Conservation (phyloP, 306 rosid species). For the Cucurbita moschata region DNA sequence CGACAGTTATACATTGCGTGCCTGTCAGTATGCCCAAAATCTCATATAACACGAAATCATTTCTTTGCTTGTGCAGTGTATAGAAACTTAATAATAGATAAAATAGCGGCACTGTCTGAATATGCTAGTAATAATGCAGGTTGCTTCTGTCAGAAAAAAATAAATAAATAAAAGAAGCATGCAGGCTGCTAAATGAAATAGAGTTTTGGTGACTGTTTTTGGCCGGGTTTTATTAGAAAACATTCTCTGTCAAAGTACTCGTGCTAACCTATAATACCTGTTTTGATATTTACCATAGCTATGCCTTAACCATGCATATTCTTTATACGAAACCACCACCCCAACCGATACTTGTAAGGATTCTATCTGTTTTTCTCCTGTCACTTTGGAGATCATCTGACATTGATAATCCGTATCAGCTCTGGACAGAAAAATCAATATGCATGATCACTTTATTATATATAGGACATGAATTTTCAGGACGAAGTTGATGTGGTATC, state of each 20-base stretch:
- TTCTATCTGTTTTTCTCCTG: background rate
- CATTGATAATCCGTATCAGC: background rate
- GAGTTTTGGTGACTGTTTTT: background rate
- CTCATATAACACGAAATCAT: background rate
- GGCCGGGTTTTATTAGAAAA: background rate
- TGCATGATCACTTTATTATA: background rate
- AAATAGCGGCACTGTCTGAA: background rate
- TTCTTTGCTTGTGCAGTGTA: background rate
- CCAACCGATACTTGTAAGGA: background rate
- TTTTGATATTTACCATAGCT: background rate
- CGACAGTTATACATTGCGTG: background rate
- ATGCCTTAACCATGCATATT: background rate
- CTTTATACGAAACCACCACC: background rate
- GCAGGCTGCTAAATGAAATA: background rate
- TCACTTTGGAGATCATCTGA: background rate
- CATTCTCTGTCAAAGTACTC: background rate
- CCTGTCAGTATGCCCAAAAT: background rate
- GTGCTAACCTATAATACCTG: background rate
- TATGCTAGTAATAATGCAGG: background rate
- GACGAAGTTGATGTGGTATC: slow-evolving; percentile 3
- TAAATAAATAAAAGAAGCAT: background rate
- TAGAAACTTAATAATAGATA: background rate
- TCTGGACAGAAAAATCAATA: background rate
- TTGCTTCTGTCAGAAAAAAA: background rate
- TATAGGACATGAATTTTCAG: slow-evolving; percentile 2